A percentile compares a stretch with the other conserved stretches of the same genome.
These are phyloP conservation scores for Citropsis articulata DNA, from an alignment of 345 rosid species.

Conservation along the genomic window DNA sequence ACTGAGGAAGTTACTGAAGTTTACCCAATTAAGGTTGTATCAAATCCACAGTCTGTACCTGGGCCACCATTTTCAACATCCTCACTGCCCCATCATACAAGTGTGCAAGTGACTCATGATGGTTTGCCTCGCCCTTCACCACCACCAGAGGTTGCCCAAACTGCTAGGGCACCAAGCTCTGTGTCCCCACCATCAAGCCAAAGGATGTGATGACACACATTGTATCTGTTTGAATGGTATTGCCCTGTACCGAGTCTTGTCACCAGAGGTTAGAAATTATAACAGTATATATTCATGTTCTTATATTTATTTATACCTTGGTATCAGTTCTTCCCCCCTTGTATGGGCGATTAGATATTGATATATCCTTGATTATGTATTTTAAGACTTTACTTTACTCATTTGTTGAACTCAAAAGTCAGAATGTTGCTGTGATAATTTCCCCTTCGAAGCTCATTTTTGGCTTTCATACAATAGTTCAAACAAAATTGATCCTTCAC, in stretches of 20 bases:
- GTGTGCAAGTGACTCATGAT: slow-evolving; percentile 18
- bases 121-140: slow-evolving; percentile 34
- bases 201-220: not conserved
- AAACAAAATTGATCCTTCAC: not conserved
- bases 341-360: not conserved
- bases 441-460: not conserved
- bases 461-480: not conserved
- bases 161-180: slow-evolving; percentile 2
- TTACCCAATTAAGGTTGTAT: slow-evolving; percentile 56
- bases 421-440: not conserved
- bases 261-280: slow-evolving; percentile 9
- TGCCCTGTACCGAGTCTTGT: not conserved
- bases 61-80: not conserved
- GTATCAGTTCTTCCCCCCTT: too few relatives aligned
- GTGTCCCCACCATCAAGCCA: slow-evolving; percentile 4
- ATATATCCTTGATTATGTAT: not conserved
- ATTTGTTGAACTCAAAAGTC: not conserved
- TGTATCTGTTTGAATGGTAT: slow-evolving; percentile 6
- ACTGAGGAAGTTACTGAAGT: slow-evolving; percentile 87
- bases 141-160: slow-evolving; percentile 24
- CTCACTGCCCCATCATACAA: slow-evolving; percentile 10
- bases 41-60: slow-evolving; percentile 22
- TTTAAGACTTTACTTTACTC: not conserved
- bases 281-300: not conserved
- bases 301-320: not conserved